Evolutionary conservation across 345 rosid genomes (phyloP).

Genomic region (Salix arbutifolia): DNA sequence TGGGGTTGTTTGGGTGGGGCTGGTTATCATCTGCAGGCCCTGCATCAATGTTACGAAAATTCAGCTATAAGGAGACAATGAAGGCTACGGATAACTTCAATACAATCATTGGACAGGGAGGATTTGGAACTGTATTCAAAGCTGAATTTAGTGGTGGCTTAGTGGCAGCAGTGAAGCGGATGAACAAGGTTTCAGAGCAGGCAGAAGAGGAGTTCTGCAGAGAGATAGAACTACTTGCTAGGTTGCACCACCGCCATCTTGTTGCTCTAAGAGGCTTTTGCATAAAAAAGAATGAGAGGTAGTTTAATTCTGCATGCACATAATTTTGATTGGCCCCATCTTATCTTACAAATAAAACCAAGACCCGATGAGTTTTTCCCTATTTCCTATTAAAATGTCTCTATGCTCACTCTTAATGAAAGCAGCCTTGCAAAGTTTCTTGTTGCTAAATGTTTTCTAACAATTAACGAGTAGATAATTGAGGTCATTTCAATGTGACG

Average conservation of each 20-base stretch:
- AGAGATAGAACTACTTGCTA: constrained; percentile 94
- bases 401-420: no score
- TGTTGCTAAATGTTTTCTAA: neutral
- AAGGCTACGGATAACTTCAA: constrained; percentile 75
- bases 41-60: constrained; percentile 58
- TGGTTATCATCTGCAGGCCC: constrained; percentile 44
- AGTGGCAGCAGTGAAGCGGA: constrained; percentile 66
- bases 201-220: constrained; percentile 78
- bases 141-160: constrained; percentile 71
- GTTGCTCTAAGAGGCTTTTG: constrained; percentile 92
- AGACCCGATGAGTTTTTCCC: no score
- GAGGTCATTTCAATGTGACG: neutral
- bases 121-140: constrained; percentile 83
- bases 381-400: no score
- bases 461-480: neutral
- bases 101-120: constrained; percentile 73
- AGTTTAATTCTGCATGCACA: constrained; percentile 7
- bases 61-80: constrained; percentile 73
- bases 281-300: constrained; percentile 68
- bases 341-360: neutral
- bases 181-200: constrained; percentile 76
- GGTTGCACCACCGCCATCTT: constrained; percentile 93
- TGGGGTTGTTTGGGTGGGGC: neutral
- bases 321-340: neutral
- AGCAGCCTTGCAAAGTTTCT: no score